Evolutionary conservation across 768 basidiomycete species (phyloP), one percentile per base, ranked within the genome.

Genomic region (Russula griseocarnosa): DNA sequence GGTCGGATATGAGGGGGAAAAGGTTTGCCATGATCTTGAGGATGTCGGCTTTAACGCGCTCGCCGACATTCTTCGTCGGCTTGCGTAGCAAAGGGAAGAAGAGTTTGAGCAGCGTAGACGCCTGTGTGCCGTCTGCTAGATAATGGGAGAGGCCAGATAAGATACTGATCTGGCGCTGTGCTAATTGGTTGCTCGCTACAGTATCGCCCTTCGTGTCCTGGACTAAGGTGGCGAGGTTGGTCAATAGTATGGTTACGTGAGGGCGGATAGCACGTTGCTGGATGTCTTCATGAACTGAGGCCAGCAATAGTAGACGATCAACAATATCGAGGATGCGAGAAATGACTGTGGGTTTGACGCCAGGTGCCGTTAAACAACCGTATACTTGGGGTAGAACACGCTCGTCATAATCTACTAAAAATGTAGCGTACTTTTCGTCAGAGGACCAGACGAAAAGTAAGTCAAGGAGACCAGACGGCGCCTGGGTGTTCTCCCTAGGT

Each of bases 401-500:
- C 2, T 76, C 68, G 70, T 98, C 89, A 71, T 85, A 88, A 26
- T 83, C 77, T 51, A 87, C 85, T 30, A 98, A 78, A 72, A 85
- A 86, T 10, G 72, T 71, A n/a, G 82, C 79, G 64, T 86, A 82
- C 14, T 84, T 79, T 2, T 76, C 77, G 20, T 82, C 78, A 18
- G 78, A 72, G 0, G 91, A 83, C 90, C 94, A 95, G 7, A 82
- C 76, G 62, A 85, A 81, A 75, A 97, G 90, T 24, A 98, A 78
- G 44, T 97, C 94, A 49, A 99, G 77, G 20, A 96, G 79, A 0
- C 91, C 86, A 0, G 94, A 96, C 0, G 96, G 94, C 0, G 92
- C 82, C 73, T 98, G 96, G 0, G 89, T 92, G 70, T 95, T 98
- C 74, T 98, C 97, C 49, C 76, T 79, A 63, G 89, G 86, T 28